phyloP scores from a whole-genome alignment of 495 filamentous ascomycete genomes.

The Penicillium subrubescens region DNA sequence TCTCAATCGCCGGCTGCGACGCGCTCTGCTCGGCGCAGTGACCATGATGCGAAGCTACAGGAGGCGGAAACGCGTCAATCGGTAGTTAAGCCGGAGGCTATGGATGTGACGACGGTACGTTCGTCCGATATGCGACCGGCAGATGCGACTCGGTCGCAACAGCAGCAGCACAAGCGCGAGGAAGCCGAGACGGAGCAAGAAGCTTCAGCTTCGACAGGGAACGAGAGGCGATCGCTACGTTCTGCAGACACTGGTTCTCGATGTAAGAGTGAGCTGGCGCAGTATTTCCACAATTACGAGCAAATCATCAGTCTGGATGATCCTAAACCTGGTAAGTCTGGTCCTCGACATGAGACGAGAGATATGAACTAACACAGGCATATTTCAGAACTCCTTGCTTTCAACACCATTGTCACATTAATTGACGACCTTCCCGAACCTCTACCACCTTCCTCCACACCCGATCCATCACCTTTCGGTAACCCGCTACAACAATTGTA shows the following conservation, averaged over 20 bases:
- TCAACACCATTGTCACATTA: constrained; percentile 47
- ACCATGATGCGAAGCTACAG: constrained; percentile 11
- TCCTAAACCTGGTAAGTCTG: constrained; percentile 68
- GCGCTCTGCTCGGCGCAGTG: constrained; percentile 20
- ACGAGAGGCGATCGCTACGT: constrained; percentile 50
- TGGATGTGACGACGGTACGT: not conserved
- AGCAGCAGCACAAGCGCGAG: constrained; percentile 8
- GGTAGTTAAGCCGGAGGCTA: constrained; percentile 8
- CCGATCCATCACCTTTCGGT: constrained; percentile 36
- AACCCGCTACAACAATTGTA: constrained; percentile 45
- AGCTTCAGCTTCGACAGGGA: constrained; percentile 1
- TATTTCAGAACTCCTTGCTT: constrained; percentile 44
- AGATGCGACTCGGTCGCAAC: constrained; percentile 9
- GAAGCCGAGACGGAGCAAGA: constrained; percentile 13
- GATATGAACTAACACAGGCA: not conserved
- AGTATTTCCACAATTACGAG: constrained; percentile 90
- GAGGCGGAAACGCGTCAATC: constrained; percentile 6
- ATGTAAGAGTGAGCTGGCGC: constrained; percentile 83
- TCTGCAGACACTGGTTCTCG: constrained; percentile 56
- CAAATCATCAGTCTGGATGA: constrained; percentile 82
- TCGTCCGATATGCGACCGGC: not conserved
- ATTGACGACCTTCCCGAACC: constrained; percentile 47
- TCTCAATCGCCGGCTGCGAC: constrained; percentile 13
- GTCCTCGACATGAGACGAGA: constrained; percentile 3
- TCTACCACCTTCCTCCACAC: constrained; percentile 19